Evolutionary conservation across 345 rosid species (phyloP), one percentile per base, ranked within the genome.

Genomic region (Pistacia vera): DNA sequence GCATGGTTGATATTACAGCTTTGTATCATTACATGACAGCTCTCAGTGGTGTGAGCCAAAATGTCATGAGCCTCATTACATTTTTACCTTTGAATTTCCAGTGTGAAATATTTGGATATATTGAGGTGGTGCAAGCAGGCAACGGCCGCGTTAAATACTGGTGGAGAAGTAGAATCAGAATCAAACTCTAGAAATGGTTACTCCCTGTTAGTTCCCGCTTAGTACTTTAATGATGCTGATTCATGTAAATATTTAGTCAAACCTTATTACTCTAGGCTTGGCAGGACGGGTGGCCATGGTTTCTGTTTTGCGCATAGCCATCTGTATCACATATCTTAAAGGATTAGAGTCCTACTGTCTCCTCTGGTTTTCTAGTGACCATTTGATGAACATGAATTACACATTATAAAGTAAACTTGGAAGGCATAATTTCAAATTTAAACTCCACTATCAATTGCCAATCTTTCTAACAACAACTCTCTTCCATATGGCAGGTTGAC

Each of bases 401-500:
- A 48, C 63, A 20, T 63, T 12, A 64, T 4, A n/a, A 54, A 69
- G 16, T 8, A 14, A 70, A 62, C 61, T 52, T 33, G 12, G 52
- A 14, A 63, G 25, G 8, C 46, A 28, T 1, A 30, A 14, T 71
- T 46, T 59, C 33, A 13, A 5, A 64, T 63, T 73, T 33, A 36
- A 61, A 54, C 25, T 74, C 46, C 28, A 8, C 49, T 30, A 28
- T 60, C 17, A 30, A 22, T 72, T 12, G 8, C 49, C 11, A 52
- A 13, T 36, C 36, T 54, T 36, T 56, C 49, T 73, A 30, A 62
- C 22, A 48, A 48, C 33, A 22, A 22, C 25, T 51, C 62, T 51
- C 20, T 57, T 79, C 67, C 63, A 20, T 41, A 17, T 81, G 80
- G 73, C 88, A 92, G 90, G 77, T 86, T 84, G 46, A 71, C 36